phyloP scores from a whole-genome alignment of 2,329 filamentous ascomycete species.

The Neonectria ditissima region DNA sequence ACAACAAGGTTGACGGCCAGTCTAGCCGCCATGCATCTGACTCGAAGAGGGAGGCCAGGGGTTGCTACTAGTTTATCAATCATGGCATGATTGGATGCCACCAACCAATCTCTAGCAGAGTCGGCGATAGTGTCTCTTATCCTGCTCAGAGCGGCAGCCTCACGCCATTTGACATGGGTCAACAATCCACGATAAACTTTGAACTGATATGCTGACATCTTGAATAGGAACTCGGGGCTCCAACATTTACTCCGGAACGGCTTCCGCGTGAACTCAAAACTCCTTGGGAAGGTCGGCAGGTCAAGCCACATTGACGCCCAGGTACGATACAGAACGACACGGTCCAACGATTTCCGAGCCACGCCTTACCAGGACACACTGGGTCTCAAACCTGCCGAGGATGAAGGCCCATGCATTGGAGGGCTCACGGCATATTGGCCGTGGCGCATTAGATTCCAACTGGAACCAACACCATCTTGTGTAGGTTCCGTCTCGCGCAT shows the following conservation, averaged over 20 bases:
- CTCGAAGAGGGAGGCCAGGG: not conserved
- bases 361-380: not conserved
- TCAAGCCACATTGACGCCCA: conserved; percentile 11
- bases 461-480: not conserved
- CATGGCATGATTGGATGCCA: conserved; percentile 10
- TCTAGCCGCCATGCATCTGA: conserved; percentile 10
- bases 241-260: not conserved
- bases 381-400: not conserved
- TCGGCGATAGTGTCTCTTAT: conserved; percentile 14
- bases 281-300: not conserved
- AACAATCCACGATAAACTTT: not conserved
- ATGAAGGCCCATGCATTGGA: not conserved
- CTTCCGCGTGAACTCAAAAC: not conserved
- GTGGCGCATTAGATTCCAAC: not conserved
- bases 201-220: not conserved
- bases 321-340: conserved; percentile 10
- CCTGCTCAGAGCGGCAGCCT: conserved; percentile 9
- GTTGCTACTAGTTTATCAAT: not conserved
- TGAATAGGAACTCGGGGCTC: not conserved
- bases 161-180: conserved; percentile 2
- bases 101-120: conserved; percentile 13
- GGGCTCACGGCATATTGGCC: not conserved
- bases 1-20: conserved; percentile 9
- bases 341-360: conserved; percentile 17
- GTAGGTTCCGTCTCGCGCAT: not conserved